These are phyloP conservation scores for Pyrus communis DNA, from an alignment of 306 rosid species.

Conservation along the genomic window DNA sequence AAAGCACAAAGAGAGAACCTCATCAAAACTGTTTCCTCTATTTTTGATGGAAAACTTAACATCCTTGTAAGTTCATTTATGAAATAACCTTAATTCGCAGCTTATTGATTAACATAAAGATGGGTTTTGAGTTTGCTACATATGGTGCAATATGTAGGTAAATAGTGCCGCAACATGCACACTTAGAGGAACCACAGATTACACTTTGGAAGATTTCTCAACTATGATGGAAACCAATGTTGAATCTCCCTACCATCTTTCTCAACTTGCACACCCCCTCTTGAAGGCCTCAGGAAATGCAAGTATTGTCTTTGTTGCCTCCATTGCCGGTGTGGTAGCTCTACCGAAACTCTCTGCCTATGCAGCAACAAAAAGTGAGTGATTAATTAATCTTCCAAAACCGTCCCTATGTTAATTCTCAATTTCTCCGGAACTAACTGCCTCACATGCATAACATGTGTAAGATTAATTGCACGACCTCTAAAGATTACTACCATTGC, in stretches of 20 bases:
- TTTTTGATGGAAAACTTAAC: conserved; percentile 36
- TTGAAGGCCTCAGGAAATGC: conserved; percentile 38
- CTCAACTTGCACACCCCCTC: conserved; percentile 38
- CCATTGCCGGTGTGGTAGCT: conserved; percentile 39
- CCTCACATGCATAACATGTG: too few species aligned
- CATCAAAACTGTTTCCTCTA: conserved; percentile 23
- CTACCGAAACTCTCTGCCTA: conserved; percentile 33
- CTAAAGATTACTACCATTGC: not conserved
- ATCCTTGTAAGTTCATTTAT: conserved; percentile 29
- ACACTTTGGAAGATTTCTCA: conserved; percentile 18
- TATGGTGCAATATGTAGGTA: conserved; percentile 9
- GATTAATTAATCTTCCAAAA: not conserved
- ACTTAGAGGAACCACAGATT: conserved; percentile 3
- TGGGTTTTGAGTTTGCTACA: not conserved
- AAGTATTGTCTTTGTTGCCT: conserved; percentile 40
- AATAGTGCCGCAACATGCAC: conserved; percentile 20
- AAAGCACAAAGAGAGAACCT: conserved; percentile 27
- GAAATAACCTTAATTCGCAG: not conserved
- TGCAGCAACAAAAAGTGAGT: conserved; percentile 54
- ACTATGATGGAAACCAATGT: conserved; percentile 24
- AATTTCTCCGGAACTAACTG: too few species aligned
- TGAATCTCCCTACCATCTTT: conserved; percentile 32
- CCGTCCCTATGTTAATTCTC: not conserved
- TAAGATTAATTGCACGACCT: not conserved
- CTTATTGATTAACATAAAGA: not conserved